phyloP scores from a whole-genome alignment of 208 protist genomes.

The Leishmania tarentolae region DNA sequence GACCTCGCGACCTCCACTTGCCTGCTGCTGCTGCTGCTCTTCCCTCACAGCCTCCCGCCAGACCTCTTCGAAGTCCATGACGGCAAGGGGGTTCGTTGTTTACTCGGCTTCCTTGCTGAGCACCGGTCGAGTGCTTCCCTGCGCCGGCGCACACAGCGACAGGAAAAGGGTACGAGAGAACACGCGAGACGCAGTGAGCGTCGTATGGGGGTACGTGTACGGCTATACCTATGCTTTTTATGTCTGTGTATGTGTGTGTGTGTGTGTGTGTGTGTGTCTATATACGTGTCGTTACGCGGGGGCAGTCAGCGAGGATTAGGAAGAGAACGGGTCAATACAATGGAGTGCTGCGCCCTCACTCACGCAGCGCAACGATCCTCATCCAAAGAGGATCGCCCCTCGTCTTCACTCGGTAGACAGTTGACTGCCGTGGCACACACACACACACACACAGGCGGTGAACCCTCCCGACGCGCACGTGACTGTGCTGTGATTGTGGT shows the following conservation, averaged over 20 bases:
- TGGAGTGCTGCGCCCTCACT: neutral
- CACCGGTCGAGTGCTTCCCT: neutral
- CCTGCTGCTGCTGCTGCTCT: neutral
- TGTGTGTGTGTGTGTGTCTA: conserved; percentile 8
- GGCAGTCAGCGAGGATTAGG: neutral
- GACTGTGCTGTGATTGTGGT: no score
- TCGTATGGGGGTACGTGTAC: conserved; percentile 4
- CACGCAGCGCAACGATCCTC: no score
- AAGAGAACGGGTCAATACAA: neutral
- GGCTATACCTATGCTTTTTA: neutral
- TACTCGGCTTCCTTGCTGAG: neutral
- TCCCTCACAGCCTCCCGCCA: conserved; percentile 30
- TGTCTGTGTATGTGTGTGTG: conserved; percentile 3
- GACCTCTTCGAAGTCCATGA: conserved; percentile 32
- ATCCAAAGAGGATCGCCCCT: no score
- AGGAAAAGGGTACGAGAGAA: neutral
- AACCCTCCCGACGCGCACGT: no score
- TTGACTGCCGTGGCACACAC: no score
- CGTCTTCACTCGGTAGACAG: no score
- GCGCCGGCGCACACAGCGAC: neutral
- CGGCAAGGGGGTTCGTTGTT: neutral
- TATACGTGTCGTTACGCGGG: neutral
- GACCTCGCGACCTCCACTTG: neutral
- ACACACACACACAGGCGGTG: no score
- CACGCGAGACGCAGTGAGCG: neutral